These are phyloP conservation scores for Arthrobotrys conoides DNA, from an alignment of 2,329 filamentous ascomycete genomes.

Conservation along the genomic window DNA sequence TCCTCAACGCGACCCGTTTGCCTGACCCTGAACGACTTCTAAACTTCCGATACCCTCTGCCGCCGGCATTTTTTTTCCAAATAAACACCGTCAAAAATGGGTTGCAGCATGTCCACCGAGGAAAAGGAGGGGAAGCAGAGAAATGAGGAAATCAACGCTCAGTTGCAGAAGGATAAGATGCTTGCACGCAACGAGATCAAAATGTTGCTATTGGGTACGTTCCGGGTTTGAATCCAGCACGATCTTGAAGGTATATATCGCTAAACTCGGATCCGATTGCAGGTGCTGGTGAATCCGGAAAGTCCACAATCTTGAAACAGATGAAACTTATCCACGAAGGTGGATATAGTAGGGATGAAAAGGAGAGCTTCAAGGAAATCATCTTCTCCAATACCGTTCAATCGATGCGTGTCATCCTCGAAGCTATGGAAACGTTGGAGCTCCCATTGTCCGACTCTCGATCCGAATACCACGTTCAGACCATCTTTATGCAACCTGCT, in stretches of 20 bases:
- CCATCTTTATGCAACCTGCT: conserved; percentile 97
- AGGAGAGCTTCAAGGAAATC: conserved; percentile 79
- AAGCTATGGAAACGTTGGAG: conserved; percentile 78
- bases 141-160: conserved; percentile 99
- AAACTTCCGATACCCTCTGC: conserved; percentile 14
- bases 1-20: conserved; percentile 18
- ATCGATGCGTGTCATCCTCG: conserved; percentile 78
- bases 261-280: conserved; percentile 38
- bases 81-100: conserved; percentile 79
- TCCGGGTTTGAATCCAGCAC: conserved; percentile 11
- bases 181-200: conserved; percentile 99
- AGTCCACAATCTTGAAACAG: conserved; percentile 94
- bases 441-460: conserved; percentile 90
- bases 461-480: conserved; percentile 97
- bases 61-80: conserved; percentile 31
- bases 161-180: conserved; percentile 98
- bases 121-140: conserved; percentile 99
- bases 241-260: neutral
- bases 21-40: neutral
- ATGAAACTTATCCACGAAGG: conserved; percentile 99
- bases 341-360: conserved; percentile 89
- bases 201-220: conserved; percentile 96
- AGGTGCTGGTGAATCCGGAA: conserved; percentile 98
- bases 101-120: conserved; percentile 99
- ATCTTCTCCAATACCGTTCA: conserved; percentile 80